Base-by-base conservation (phyloP, 1,284 basidiomycete species). In the Leucoagaricus sp. region DNA sequence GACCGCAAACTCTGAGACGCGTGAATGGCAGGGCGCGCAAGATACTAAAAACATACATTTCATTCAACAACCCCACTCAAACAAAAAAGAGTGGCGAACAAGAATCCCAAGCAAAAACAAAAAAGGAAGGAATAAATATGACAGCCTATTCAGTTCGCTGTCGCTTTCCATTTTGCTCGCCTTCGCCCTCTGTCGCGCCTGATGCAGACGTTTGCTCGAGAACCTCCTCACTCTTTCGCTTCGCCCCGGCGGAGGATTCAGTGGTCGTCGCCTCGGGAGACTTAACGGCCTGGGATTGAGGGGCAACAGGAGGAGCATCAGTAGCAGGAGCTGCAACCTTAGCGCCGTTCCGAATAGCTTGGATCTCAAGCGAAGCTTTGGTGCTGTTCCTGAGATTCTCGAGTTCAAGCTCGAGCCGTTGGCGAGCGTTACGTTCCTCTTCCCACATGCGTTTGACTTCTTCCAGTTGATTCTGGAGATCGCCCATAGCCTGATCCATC, bases 401-500 rank as follows among this genome's bases (percentile, higher is more conserved):
- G 15, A 90, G 68, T 68, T 91, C 88, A 15, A 70, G 71, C 70
- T 89, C 86, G 0, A 79, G 73, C 28, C 85, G 73, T 69, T 82
- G 75, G 23, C 86, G 75, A 4, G 72, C 74, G 46, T 73, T 71
- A 21, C 85, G 77, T 67, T 91, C 89, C 61, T 89, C 86, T 53
- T 90, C 87, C 84, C 87, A 89, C 65, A 85, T 64, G 21, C 85
- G 75, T 63, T 87, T 82, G 70, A 89, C 78, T 69, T 91, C 89
- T 64, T 91, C 89, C 9, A 91, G 75, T 67, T 91, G 89, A 23
- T 84, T 82, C 70, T 92, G 89, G 55, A 92, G 72, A 65, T 92
- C 89, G 19, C 89, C 88, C 89, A 92, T 92, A 2, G 89, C 91
- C 72, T 95, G 93, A 67, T 96, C 93, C 89, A 93, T 94, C 54